Conservation (phyloP, 257 asterid species). For the Craterostigma plantagineum region DNA sequence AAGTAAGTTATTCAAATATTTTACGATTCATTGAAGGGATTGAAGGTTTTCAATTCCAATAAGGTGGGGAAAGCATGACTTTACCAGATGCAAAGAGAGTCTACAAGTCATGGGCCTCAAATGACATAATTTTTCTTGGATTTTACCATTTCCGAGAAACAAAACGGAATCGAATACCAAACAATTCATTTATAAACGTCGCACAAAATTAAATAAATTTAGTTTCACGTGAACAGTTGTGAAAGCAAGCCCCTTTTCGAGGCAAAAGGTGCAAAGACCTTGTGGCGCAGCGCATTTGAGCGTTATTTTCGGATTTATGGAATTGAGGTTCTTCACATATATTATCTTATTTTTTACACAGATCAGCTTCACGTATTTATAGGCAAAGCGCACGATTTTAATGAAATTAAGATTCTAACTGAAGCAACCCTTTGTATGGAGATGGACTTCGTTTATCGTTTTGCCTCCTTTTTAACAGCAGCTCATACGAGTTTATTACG, state of each 20-base stretch:
- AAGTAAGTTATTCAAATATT: no score
- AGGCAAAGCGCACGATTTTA: no score
- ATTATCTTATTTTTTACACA: slow-evolving; percentile 5
- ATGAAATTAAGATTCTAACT: slow-evolving; percentile 23
- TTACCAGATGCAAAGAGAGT: slow-evolving; percentile 13
- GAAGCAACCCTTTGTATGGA: no score
- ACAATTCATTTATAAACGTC: not conserved
- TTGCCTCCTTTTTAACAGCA: no score
- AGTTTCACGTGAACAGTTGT: slow-evolving; percentile 34
- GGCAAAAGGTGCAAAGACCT: slow-evolving; percentile 14
- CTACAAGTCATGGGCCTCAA: slow-evolving; percentile 20
- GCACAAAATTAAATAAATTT: not conserved
- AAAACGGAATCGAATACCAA: not conserved
- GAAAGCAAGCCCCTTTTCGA: slow-evolving; percentile 21
- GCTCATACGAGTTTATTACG: no score
- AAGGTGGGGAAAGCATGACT: not conserved
- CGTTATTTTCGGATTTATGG: slow-evolving; percentile 22
- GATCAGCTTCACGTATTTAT: no score
- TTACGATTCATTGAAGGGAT: slow-evolving; percentile 15
- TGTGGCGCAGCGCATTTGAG: slow-evolving; percentile 19
- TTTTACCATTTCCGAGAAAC: not conserved
- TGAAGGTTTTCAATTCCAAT: slow-evolving; percentile 13
- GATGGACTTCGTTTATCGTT: no score
- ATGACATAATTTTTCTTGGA: not conserved
- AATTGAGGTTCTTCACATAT: slow-evolving; percentile 9